Evolutionary conservation across 1,284 basidiomycete species (phyloP), one percentile per base, ranked within the genome.

Genomic region (Tilletia caries): DNA sequence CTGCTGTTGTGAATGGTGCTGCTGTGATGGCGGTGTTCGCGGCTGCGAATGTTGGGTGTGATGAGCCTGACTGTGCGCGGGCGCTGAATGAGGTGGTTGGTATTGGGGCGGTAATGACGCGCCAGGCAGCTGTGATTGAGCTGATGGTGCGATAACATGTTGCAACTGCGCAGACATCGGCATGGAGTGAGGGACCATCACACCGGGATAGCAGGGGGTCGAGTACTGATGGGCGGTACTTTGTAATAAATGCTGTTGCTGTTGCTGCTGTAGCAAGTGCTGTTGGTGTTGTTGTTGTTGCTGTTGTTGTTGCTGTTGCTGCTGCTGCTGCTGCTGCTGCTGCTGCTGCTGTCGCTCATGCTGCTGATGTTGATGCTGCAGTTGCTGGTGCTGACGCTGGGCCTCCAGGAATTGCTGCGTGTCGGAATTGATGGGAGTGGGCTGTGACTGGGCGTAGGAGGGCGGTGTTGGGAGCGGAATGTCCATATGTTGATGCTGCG

Each of bases 271-370:
- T 41, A 10, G 37, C 10, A 13, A 20, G 6, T 50, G 48, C 48
- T 50, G 48, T 20, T n/a, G 64, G 23, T 10, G 23, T 44, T 41
- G 37, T 41, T 41, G 37, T 8, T 50, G 48, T n/a, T 50, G 48
- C 48, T 50, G 48, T 20, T n/a, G 18, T 23, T 6, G 5, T 54
- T 54, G 52, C 33, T 62, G 58, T 62, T 3, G 15, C 15, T 20
- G 13, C 32, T 62, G 58, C 34, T 62, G 58, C 13, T 33, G 58
- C 58, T 62, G 33, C 32, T 62, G 58, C 8, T 15, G 58, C 52
- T 54, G 52, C n/a, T 54, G 52, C 8, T 27, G 48, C 1, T 25
- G 48, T 50, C 20, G 48, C 20, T 25, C 48, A 18, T 10, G 8
- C 37, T 41, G 37, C 37, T 41, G 37, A 6, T 41, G 37, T 15